Conservation (phyloP, 73 alveolate genomes). For the Tetrahymena thermophila region DNA sequence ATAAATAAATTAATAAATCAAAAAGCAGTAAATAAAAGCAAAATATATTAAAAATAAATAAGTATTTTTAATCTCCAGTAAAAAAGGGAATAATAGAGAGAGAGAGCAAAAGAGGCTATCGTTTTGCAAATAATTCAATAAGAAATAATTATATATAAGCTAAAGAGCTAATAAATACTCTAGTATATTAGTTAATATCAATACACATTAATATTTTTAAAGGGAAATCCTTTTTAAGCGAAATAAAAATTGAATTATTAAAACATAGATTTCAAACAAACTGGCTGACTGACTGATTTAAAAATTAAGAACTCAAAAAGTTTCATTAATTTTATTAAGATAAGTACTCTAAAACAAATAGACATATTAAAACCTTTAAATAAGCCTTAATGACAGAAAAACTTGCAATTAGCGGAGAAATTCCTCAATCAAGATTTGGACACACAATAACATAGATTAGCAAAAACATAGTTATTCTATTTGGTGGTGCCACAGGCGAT, state of each 20-base stretch:
- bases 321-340: not conserved
- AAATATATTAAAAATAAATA: not conserved
- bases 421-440: slow-evolving; percentile 78
- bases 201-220: too few species aligned
- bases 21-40: not conserved
- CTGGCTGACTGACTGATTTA: not conserved
- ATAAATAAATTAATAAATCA: not conserved
- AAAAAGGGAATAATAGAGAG: not conserved
- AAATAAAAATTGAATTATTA: too few species aligned
- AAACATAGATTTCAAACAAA: not conserved
- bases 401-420: slow-evolving; percentile 21
- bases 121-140: not conserved
- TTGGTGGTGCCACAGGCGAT: slow-evolving; percentile 86
- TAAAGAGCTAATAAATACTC: not conserved
- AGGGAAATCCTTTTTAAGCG: not conserved
- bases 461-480: slow-evolving; percentile 72
- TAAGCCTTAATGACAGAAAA: not conserved
- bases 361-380: not conserved
- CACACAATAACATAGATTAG: slow-evolving; percentile 93
- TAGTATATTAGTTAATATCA: not conserved
- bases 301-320: not conserved
- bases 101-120: not conserved
- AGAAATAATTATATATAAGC: not conserved
- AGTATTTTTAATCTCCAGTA: not conserved
- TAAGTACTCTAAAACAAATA: not conserved